A percentile compares a stretch with the other conserved stretches of the same genome.
phyloP scores from a whole-genome alignment of 2,329 filamentous ascomycete genomes.

The Pezizomycotina sp. region DNA sequence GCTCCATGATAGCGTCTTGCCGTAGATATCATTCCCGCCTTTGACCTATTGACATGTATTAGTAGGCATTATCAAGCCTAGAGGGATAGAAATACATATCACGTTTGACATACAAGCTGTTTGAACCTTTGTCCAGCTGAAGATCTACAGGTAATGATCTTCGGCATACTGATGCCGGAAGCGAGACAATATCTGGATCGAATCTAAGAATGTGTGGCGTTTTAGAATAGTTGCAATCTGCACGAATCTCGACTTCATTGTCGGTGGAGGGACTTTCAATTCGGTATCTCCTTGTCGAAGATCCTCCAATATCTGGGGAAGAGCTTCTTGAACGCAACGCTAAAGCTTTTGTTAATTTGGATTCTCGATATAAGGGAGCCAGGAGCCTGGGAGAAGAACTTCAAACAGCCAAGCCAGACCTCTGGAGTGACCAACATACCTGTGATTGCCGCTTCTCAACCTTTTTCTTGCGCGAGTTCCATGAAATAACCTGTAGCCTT shows the following conservation, averaged over 20 bases:
- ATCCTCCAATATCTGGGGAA: constrained; percentile 12
- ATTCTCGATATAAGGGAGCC: too few relatives aligned
- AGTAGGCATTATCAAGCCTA: constrained; percentile 9
- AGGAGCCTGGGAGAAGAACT: too few relatives aligned
- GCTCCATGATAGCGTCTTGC: constrained; percentile 97
- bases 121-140: constrained; percentile 67
- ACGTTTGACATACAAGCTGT: constrained; percentile 47
- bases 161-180: constrained; percentile 78
- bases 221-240: constrained; percentile 56
- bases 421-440: constrained; percentile 47
- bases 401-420: constrained; percentile 47
- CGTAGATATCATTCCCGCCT: constrained; percentile 85
- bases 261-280: constrained; percentile 70
- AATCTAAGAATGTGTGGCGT: constrained; percentile 61
- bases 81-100: constrained; percentile 12
- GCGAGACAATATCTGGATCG: constrained; percentile 65
- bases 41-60: constrained; percentile 45
- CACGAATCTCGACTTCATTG: constrained; percentile 63
- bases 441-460: constrained; percentile 50
- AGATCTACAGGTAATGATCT: constrained; percentile 69
- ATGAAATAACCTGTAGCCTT: constrained; percentile 13
- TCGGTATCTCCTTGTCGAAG: constrained; percentile 33
- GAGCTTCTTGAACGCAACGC: constrained; percentile 12
- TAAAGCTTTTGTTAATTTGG: too few relatives aligned
- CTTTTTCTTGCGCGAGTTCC: constrained; percentile 14